Evolutionary conservation across 345 rosid species (phyloP).

Genomic region (Cardamine occulta): DNA sequence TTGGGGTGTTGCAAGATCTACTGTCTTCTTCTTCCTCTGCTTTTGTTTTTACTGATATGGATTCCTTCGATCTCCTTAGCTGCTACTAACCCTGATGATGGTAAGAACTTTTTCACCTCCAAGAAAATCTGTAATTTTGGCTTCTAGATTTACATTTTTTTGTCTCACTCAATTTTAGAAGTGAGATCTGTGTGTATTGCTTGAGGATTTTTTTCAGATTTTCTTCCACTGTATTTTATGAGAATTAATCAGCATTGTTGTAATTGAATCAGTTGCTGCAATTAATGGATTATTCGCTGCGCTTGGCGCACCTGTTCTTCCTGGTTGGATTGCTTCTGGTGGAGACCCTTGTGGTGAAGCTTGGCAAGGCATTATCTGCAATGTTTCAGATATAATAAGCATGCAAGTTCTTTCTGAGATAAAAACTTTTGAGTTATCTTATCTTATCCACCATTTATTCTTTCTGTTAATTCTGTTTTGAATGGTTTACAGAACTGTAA

Average conservation of each 20-base stretch:
- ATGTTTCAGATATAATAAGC: constrained; percentile 56
- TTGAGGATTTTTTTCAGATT: not conserved
- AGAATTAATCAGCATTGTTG: constrained; percentile 47
- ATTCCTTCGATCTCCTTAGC: constrained; percentile 56
- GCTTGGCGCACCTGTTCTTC: constrained; percentile 75
- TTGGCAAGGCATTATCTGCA: constrained; percentile 93
- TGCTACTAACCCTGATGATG: constrained; percentile 76
- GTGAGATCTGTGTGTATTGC: constrained; percentile 40
- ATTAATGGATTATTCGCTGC: constrained; percentile 74
- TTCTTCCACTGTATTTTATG: not conserved
- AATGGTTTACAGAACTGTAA: constrained; percentile 62
- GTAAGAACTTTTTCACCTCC: constrained; percentile 46
- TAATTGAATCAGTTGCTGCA: constrained; percentile 73
- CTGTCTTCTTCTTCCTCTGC: constrained; percentile 43
- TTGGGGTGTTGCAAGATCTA: constrained; percentile 55
- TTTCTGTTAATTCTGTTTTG: not conserved
- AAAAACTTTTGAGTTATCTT: not conserved
- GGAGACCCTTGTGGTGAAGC: constrained; percentile 96
- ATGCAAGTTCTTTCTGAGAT: constrained; percentile 50
- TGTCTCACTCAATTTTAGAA: constrained; percentile 1
- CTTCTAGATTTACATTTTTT: constrained; percentile 26
- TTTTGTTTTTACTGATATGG: constrained; percentile 64
- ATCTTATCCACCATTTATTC: not conserved
- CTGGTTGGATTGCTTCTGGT: constrained; percentile 89
- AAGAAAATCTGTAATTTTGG: not conserved